Conservation (phyloP, 2,329 filamentous ascomycete species). For the Dothistroma pini region DNA sequence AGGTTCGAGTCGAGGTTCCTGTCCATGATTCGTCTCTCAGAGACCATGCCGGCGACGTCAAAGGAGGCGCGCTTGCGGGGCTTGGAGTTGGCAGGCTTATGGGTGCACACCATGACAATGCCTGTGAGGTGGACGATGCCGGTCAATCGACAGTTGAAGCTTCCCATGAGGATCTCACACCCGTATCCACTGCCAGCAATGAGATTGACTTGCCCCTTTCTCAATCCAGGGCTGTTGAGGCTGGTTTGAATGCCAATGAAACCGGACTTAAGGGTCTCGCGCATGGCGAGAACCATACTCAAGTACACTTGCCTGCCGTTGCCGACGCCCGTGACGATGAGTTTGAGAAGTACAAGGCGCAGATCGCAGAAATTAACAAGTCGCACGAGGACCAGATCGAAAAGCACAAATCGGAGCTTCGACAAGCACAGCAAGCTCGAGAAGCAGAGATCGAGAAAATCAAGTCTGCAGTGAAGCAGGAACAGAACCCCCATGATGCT, state of each 20-base stretch:
- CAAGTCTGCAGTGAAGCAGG: not conserved
- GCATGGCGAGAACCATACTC: not conserved
- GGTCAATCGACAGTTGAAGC: constrained; percentile 1
- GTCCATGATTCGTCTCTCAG: constrained; percentile 8
- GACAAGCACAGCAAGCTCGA: not conserved
- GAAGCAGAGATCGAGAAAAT: not conserved
- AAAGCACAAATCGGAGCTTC: not conserved
- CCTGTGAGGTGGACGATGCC: constrained; percentile 2
- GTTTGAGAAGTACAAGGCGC: constrained; percentile 1
- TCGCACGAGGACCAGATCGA: not conserved
- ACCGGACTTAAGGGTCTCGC: not conserved
- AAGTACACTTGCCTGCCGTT: not conserved
- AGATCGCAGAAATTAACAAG: not conserved
- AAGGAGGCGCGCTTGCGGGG: constrained; percentile 34
- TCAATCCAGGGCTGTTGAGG: not conserved
- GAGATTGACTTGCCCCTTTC: not conserved
- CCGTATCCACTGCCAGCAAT: not conserved
- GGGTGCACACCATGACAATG: constrained; percentile 11
- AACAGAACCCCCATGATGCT: not conserved
- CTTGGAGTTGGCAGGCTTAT: constrained; percentile 32
- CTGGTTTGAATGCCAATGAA: not conserved
- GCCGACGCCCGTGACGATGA: not conserved
- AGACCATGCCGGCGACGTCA: constrained; percentile 29
- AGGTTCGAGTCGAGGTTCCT: constrained; percentile 1
- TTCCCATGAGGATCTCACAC: constrained; percentile 1